Conservation (phyloP, 2,329 filamentous ascomycete species). For the Rutstroemia sp. region DNA sequence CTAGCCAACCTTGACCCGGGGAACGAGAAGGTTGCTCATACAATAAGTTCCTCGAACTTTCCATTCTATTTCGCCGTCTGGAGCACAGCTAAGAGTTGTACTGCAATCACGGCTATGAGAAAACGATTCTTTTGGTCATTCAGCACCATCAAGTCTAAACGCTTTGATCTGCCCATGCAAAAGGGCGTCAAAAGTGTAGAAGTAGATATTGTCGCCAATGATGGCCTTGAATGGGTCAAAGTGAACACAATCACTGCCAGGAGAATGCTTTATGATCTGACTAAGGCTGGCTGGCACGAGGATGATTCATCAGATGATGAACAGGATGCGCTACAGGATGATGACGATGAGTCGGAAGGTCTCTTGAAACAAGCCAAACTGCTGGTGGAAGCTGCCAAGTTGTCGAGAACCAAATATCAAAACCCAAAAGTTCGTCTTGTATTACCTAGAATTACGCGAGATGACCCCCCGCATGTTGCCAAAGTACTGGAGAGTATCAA, state of each 20-base stretch:
- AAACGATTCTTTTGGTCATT: slow-evolving; percentile 44
- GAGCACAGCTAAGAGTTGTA: slow-evolving; percentile 50
- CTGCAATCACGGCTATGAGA: slow-evolving; percentile 48
- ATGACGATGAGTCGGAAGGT: slow-evolving; percentile 37
- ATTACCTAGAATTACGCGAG: slow-evolving; percentile 47
- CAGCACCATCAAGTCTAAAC: slow-evolving; percentile 10
- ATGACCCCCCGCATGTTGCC: slow-evolving; percentile 45
- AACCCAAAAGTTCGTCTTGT: slow-evolving; percentile 53
- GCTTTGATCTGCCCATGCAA: slow-evolving; percentile 1
- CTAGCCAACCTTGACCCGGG: slow-evolving; percentile 20
- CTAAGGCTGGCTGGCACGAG: slow-evolving; percentile 57
- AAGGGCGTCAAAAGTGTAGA: slow-evolving; percentile 8
- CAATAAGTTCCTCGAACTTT: slow-evolving; percentile 57
- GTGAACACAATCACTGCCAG: slow-evolving; percentile 58
- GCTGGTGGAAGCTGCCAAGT: slow-evolving; percentile 48
- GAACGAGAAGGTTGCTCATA: slow-evolving; percentile 38
- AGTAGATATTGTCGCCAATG: slow-evolving; percentile 57
- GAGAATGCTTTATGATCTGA: slow-evolving; percentile 58
- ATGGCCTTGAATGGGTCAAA: slow-evolving; percentile 60
- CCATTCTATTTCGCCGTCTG: slow-evolving; percentile 58
- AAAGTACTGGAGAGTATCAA: slow-evolving; percentile 46
- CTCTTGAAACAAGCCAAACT: slow-evolving; percentile 53
- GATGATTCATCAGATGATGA: slow-evolving; percentile 36
- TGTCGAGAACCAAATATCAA: slow-evolving; percentile 49
- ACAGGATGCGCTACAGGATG: slow-evolving; percentile 25